A percentile compares a stretch with the other conserved stretches of the same genome.
phyloP scores from a whole-genome alignment of 306 rosid genomes.

The Astragalus membranaceus region DNA sequence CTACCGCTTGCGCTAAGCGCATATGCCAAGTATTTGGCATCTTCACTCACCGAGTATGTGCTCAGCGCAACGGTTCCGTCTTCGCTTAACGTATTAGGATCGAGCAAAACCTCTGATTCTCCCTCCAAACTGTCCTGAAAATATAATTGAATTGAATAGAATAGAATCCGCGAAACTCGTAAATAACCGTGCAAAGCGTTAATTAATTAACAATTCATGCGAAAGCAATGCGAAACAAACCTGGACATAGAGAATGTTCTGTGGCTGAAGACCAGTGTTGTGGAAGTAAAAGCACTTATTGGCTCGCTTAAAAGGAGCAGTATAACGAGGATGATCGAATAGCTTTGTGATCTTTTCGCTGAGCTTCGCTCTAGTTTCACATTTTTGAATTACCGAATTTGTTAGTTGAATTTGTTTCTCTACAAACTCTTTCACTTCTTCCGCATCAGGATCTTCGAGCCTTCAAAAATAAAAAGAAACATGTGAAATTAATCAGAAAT shows the following conservation, averaged over 20 bases:
- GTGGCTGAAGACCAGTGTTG: constrained; percentile 89
- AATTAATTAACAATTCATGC: background rate
- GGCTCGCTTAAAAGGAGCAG: constrained; percentile 55
- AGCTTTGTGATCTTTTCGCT: constrained; percentile 60
- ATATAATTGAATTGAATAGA: background rate
- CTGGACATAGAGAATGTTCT: constrained; percentile 66
- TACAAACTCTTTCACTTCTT: constrained; percentile 80
- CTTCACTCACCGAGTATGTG: constrained; percentile 57
- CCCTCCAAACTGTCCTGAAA: constrained; percentile 85
- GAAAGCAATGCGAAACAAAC: constrained; percentile 29
- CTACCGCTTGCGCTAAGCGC: constrained; percentile 89
- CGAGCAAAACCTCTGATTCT: constrained; percentile 69
- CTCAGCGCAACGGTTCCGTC: constrained; percentile 81
- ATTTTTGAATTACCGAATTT: constrained; percentile 55
- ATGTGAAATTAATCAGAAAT: background rate
- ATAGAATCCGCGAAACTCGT: background rate
- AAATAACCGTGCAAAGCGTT: background rate
- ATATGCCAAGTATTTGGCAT: constrained; percentile 77
- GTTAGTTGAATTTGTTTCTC: constrained; percentile 69
- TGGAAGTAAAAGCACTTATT: constrained; percentile 74
- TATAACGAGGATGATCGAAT: constrained; percentile 85
- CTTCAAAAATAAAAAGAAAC: constrained; percentile 17
- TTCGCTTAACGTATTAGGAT: constrained; percentile 76
- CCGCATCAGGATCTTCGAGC: constrained; percentile 94
- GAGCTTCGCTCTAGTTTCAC: constrained; percentile 64